Evolutionary conservation across 1,284 basidiomycete species (phyloP).

Genomic region (Stereum hirsutum): DNA sequence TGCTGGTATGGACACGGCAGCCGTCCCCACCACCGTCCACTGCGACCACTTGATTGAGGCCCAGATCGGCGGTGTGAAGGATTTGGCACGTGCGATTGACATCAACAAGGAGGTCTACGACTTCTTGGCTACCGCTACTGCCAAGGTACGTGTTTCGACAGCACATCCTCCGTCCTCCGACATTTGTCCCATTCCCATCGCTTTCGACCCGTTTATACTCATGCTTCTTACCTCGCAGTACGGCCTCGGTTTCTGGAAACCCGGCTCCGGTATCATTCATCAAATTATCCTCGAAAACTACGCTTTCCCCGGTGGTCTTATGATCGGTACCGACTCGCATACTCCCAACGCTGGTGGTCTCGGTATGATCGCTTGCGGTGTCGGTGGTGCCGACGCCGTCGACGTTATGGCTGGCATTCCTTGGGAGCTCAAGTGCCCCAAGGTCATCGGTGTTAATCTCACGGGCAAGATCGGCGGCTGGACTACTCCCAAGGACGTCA

Average conservation of each 20-base stretch:
- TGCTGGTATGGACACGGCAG: conserved; percentile 94
- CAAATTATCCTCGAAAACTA: conserved; percentile 99
- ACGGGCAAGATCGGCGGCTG: conserved; percentile 94
- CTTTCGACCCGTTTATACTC: too few relatives aligned
- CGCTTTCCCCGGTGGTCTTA: conserved; percentile 96
- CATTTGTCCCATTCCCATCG: conserved; percentile 6
- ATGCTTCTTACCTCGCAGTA: conserved; percentile 40
- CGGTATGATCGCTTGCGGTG: conserved; percentile 98
- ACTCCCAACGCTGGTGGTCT: conserved; percentile 99
- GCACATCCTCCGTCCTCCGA: conserved; percentile 2
- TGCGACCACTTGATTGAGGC: conserved; percentile 99
- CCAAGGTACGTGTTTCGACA: conserved; percentile 58
- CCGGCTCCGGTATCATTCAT: conserved; percentile 97
- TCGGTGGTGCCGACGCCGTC: conserved; percentile 98
- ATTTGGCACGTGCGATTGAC: conserved; percentile 86
- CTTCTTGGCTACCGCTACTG: conserved; percentile 96
- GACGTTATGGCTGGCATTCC: conserved; percentile 97
- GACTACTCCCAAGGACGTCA: conserved; percentile 98
- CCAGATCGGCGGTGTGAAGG: conserved; percentile 87
- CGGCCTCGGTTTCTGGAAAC: conserved; percentile 99
- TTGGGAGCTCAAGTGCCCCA: conserved; percentile 99
- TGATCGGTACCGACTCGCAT: conserved; percentile 99
- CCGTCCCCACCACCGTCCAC: conserved; percentile 96
- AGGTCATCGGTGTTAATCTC: conserved; percentile 97
- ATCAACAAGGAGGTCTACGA: conserved; percentile 99